Conservation (phyloP, 768 basidiomycete genomes). For the Mycena sanguinolenta region DNA sequence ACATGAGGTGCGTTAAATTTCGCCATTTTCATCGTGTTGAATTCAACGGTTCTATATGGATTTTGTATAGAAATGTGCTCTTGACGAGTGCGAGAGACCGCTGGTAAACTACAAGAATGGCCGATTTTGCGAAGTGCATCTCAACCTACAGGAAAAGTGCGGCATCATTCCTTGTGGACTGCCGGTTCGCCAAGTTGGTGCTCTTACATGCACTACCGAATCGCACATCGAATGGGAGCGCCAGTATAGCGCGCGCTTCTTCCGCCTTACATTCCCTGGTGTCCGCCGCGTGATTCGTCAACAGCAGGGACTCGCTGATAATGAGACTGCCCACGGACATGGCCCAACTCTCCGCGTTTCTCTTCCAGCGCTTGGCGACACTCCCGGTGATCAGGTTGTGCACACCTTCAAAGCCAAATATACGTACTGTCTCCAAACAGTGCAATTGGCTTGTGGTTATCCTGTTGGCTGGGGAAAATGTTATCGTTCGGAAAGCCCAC, state of each 20-base stretch:
- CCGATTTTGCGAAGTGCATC: too few species aligned
- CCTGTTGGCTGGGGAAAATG: conserved; percentile 31
- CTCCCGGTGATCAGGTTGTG: conserved; percentile 21
- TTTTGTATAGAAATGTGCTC: conserved; percentile 40
- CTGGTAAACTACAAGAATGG: too few species aligned
- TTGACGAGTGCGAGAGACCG: too few species aligned
- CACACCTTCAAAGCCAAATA: conserved; percentile 36
- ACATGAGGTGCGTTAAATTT: background rate
- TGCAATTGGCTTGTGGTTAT: conserved; percentile 37
- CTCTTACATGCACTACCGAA: conserved; percentile 1
- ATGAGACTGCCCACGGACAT: background rate
- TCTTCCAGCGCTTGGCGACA: conserved; percentile 16
- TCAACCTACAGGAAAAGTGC: too few species aligned
- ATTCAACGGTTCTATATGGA: background rate
- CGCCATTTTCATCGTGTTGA: background rate
- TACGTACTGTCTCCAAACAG: conserved; percentile 36
- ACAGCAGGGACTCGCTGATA: background rate
- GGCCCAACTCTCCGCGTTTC: background rate
- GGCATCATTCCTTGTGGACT: too few species aligned
- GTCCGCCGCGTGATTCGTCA: conserved; percentile 14
- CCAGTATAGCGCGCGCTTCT: background rate
- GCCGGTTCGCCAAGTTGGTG: conserved; percentile 3
- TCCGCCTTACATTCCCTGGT: conserved; percentile 11
- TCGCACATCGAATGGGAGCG: conserved; percentile 8
- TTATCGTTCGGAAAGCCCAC: too few species aligned